Base-by-base conservation (phyloP, 306 rosid species). In the Casuarina equisetifolia region DNA sequence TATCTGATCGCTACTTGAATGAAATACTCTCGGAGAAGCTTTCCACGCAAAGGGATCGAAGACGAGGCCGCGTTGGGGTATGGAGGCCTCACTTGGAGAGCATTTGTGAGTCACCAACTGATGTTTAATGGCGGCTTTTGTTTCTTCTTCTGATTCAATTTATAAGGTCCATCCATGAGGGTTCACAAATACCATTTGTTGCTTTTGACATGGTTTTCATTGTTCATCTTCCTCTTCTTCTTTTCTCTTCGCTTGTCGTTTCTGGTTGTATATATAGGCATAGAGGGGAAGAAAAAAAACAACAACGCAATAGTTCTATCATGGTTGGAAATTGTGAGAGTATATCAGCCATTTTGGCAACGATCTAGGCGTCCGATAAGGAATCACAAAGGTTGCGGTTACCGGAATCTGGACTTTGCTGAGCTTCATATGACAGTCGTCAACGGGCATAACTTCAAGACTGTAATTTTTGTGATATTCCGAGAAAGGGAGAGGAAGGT, bases 71-170 rank as follows among this genome's bases (percentile, higher is more conserved):
- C 13, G 92, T 89, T 16, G 97, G 91, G 2, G 97, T 91, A 5
- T 92, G 98, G 98, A 88, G 97, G 63, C 98, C 98, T 74, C 95
- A 88, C 80, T 78, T 95, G 58, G 95, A 95, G 72, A 92, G 97
- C 85, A 95, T 95, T 73, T 84, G 88, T 38, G 98, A 95, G 86
- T 92, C 97, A 38, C 93, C 97, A 2, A 76, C 42, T 75, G 85
- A 90, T 84, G 70, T 84, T 48, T 85, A 81, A 83, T 68, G 74
- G 15, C 67, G 61, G 39, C 73, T n/a, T 68, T 39, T 78, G 70
- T n/a, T 76, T 67, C 0, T 81, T 66, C 69, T 75, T 73, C 38
- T 81, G 35, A 68, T 73, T 75, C 82, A 46, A 16, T 52, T 62
- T 73, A 45, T n/a, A 42, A 85, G 79, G 20, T 1, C 73, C 78